Evolutionary conservation across 306 rosid genomes (phyloP), one percentile per base, ranked within the genome.

Genomic region (Casuarina equisetifolia): DNA sequence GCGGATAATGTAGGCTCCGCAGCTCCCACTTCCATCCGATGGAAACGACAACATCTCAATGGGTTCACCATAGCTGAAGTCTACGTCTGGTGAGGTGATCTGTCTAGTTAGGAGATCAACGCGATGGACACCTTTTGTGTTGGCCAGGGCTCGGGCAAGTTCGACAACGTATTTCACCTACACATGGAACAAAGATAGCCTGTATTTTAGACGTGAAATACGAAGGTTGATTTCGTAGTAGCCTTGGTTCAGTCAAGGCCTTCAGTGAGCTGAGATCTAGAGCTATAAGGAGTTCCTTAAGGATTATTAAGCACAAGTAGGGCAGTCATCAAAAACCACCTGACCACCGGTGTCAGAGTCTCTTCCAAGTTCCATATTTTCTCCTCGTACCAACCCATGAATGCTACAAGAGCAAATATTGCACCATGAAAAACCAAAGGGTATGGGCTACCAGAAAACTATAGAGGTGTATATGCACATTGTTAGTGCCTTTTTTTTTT

Each of bases 271-370:
- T 3, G 15, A 9, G 36, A 55, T 5, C 16, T 12, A 52, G 58
- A 19, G n/a, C 20, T 52, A 3, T 19, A 6, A 19, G 7, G 64
- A 9, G 32, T 57, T 57, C 62, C 11, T 55, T 55, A 19, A 36
- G 42, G 45, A 20, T 57, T 57, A 13, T 12, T 39, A 40, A 43
- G 12, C 19, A 38, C 20, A 73, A 53, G 68, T 35, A 25, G 69
- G 72, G 51, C 50, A n/a, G 50, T 5, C 15, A 43, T 6, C 35
- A 4, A 67, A 79, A 48, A 32, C 32, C 70, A 90, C 97, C 91
- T 92, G 97, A 13, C 97, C 97, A 62, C 97, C 97, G 0, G 97
- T 92, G 66, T 92, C 95, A 57, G 97, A 92, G 79, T 92, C 97
- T 81, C 91, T 84, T 61, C 97, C 97, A 12, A 92, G 95, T 80